Evolutionary conservation across 1,284 basidiomycete genomes (phyloP).

Genomic region (Microstroma glucosiphilum): DNA sequence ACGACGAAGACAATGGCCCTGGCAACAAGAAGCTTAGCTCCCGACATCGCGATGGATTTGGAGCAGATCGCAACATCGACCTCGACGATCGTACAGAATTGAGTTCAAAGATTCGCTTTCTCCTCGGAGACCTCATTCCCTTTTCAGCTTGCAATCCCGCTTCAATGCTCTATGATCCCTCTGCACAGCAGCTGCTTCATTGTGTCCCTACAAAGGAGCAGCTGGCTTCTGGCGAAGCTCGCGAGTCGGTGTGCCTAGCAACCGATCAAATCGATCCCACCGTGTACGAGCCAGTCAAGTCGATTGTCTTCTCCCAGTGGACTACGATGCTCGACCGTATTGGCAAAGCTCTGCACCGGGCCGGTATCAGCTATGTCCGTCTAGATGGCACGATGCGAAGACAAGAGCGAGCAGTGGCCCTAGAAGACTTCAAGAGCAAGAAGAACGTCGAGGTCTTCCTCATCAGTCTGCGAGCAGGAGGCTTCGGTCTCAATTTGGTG

Average conservation of each 20-base stretch:
- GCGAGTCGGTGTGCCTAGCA: constrained; percentile 13
- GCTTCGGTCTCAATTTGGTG: constrained; percentile 65
- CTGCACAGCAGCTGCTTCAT: constrained; percentile 39
- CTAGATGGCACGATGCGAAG: constrained; percentile 47
- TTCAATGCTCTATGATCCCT: constrained; percentile 35
- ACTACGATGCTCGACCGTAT: constrained; percentile 48
- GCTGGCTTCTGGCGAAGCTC: constrained; percentile 8
- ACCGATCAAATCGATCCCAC: constrained; percentile 13
- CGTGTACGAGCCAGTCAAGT: constrained; percentile 40
- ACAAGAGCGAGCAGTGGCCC: constrained; percentile 25
- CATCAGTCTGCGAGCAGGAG: constrained; percentile 48
- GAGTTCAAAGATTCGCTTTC: constrained; percentile 44
- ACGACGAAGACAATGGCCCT: constrained; percentile 6
- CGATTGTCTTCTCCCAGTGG: constrained; percentile 55
- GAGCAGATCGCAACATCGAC: constrained; percentile 2
- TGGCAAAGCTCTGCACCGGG: constrained; percentile 30
- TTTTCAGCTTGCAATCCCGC: constrained; percentile 44
- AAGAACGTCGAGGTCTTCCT: constrained; percentile 42
- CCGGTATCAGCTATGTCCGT: constrained; percentile 34
- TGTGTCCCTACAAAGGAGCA: constrained; percentile 19
- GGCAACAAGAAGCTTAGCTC: constrained; percentile 8
- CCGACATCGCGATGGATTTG: constrained; percentile 18
- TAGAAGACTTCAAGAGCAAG: constrained; percentile 37
- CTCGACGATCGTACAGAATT: constrained; percentile 27
- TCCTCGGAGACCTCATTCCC: constrained; percentile 41